Evolutionary conservation across 352 stramenopile genomes (phyloP), one percentile per base, ranked within the genome.

Genomic region (Phytophthora multivora): DNA sequence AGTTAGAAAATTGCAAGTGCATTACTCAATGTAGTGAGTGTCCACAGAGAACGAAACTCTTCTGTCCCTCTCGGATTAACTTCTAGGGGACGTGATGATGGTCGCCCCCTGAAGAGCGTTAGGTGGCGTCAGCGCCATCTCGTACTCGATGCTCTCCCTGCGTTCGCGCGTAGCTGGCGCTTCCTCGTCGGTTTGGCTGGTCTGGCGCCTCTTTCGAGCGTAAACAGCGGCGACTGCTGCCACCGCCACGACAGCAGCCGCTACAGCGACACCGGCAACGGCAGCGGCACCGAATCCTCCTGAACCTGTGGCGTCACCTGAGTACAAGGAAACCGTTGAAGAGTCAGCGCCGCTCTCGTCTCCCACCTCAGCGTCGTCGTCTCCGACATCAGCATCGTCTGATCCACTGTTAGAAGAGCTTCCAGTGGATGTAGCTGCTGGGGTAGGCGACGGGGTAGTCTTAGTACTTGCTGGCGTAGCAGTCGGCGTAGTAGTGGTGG

Each of bases 91-190:
- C 40, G 62, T 75, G 12, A 75, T 61, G 5, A 40, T 16, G 23
- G 13, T 35, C 15, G 51, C 46, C 31, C 33, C 63, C 3, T 51
- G 59, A 25, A 62, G 9, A 6, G 31, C 48, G 31, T 75, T 64
- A 6, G 59, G 43, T 23, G 68, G 68, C 33, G 68, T 76, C 35
- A 73, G 25, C 1, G 45, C 68, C 63, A 73, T 73, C 40, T 72
- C 68, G 54, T 76, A 76, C 43, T 76, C 68, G 25, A 66, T 41
- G 43, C 68, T 76, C 39, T 48, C 38, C 19, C 63, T 53, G 39
- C 57, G 63, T 47, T 57, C 51, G 13, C 50, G 63, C 10, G 63
- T 46, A 3, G 43, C 33, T 10, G 50, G 45, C 2, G 43, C 35
- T 2, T 54, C 51, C 16, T 23, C 33, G 10, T 57, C 46, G 13